A percentile compares a stretch with the other conserved stretches of the same genome.
Evolutionary conservation across 495 filamentous ascomycete species (phyloP).

Genomic region (Glonium stellatum): DNA sequence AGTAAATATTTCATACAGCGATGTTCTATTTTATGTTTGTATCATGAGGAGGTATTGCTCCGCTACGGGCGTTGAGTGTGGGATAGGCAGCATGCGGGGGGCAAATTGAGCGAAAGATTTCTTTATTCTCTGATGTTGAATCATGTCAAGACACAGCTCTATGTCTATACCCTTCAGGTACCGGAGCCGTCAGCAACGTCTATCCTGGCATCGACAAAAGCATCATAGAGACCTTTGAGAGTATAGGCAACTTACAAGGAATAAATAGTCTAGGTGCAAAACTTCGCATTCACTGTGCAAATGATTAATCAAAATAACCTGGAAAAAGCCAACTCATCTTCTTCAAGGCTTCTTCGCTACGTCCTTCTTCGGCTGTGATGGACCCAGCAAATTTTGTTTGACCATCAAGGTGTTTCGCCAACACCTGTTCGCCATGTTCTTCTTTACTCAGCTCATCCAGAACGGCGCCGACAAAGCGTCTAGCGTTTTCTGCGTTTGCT

Average conservation of each 20-base stretch:
- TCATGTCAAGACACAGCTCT: too few relatives aligned
- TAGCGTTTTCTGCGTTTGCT: constrained; percentile 80
- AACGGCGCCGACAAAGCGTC: constrained; percentile 75
- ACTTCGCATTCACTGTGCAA: neutral
- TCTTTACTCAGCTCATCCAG: constrained; percentile 74
- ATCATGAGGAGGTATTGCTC: too few relatives aligned
- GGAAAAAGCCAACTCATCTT: constrained; percentile 74
- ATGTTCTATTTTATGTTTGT: too few relatives aligned
- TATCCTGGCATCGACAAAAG: too few relatives aligned
- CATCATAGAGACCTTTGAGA: too few relatives aligned
- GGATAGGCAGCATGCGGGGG: too few relatives aligned
- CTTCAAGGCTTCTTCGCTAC: constrained; percentile 37
- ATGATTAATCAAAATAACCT: constrained; percentile 41
- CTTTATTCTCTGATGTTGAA: too few relatives aligned
- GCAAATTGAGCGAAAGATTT: too few relatives aligned
- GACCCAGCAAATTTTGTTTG: constrained; percentile 50
- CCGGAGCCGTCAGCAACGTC: too few relatives aligned
- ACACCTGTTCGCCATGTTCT: constrained; percentile 66
- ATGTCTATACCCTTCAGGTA: too few relatives aligned
- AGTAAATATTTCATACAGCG: too few relatives aligned
- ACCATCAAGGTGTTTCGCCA: constrained; percentile 68
- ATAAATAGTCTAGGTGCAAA: neutral
- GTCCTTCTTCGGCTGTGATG: constrained; percentile 37
- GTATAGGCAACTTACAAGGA: neutral
- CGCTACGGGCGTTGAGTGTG: too few relatives aligned